Base-by-base conservation (phyloP, 179 eudicot genomes). In the Vitellaria paradoxa region DNA sequence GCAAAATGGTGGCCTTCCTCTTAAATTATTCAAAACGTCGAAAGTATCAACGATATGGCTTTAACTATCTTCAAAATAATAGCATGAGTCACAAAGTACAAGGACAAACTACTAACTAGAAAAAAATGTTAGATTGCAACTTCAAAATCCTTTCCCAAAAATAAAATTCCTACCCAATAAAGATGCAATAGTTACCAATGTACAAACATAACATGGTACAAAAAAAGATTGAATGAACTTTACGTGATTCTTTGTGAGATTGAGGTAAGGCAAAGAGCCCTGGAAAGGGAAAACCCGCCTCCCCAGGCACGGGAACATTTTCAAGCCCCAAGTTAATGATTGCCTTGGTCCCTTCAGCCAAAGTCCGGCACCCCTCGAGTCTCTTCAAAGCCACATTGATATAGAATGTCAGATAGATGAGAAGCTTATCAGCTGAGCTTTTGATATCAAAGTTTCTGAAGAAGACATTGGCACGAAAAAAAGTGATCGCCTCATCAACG, bases 301-400 rank as follows among this genome's bases (percentile, higher is more conserved):
- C 98, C 82, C 97, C 97, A 37, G 97, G 98, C 50, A 93, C 97
- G 62, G 96, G 96, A 79, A 94, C 98, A 64, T 91, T 86, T 87
- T 94, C 98, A 72, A 94, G 87, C 60, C 98, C 98, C 83, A 94
- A 84, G 85, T 88, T 94, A 71, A 94, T 94, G 52, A 94, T 89
- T 8, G 97, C 98, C 82, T 94, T 93, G 24, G 97, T 95, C 78
- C 97, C 99, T 89, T 95, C 97, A 75, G 99, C 97, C 87, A 95
- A 78, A 55, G 99, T 95, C 81, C 97, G 85, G 77, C 97, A 95
- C 68, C 99, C 99, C 65, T 93, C 99, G 18, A 95, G 94, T 84
- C 93, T 90, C 87, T 95, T 95, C 82, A 95, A 81, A 76, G 95
- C 99, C 65, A 88, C 73, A 64, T 95, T 95, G 69, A 95, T 91